A percentile compares a stretch with the other conserved stretches of the same genome.
Evolutionary conservation across 106 monocot species (phyloP).

Genomic region (Allium cepa): DNA sequence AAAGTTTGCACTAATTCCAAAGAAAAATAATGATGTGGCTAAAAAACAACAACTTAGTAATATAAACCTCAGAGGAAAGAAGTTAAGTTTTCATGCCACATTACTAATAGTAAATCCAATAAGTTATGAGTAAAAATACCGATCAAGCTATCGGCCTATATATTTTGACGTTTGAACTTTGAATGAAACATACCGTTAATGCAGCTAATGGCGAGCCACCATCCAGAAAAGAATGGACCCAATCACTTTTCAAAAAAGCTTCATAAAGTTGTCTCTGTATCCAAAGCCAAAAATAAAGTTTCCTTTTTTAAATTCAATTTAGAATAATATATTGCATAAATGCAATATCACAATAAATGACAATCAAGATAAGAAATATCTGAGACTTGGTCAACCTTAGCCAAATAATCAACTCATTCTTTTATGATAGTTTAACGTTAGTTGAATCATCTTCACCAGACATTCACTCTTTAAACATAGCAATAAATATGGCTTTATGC

Average conservation of each 20-base stretch:
- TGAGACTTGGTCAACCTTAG: conserved; percentile 68
- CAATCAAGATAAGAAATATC: conserved; percentile 23
- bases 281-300: conserved; percentile 6
- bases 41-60: background rate
- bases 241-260: conserved; percentile 92
- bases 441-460: conserved; percentile 36
- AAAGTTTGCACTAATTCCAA: too few species aligned
- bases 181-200: conserved; percentile 45
- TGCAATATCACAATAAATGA: background rate
- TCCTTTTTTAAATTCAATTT: background rate
- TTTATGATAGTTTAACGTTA: conserved; percentile 52
- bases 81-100: background rate
- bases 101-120: background rate
- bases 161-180: too few species aligned
- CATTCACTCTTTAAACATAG: conserved; percentile 91
- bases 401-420: conserved; percentile 95
- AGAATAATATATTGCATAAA: too few species aligned
- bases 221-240: too few species aligned
- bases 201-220: too few species aligned
- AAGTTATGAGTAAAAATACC: background rate
- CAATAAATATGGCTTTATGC: conserved; percentile 89
- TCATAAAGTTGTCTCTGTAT: conserved; percentile 94
- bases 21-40: too few species aligned
- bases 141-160: too few species aligned
- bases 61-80: background rate